Evolutionary conservation across 2,329 filamentous ascomycete genomes (phyloP), one percentile per base, ranked within the genome.

Genomic region (Trichoderma sp.): DNA sequence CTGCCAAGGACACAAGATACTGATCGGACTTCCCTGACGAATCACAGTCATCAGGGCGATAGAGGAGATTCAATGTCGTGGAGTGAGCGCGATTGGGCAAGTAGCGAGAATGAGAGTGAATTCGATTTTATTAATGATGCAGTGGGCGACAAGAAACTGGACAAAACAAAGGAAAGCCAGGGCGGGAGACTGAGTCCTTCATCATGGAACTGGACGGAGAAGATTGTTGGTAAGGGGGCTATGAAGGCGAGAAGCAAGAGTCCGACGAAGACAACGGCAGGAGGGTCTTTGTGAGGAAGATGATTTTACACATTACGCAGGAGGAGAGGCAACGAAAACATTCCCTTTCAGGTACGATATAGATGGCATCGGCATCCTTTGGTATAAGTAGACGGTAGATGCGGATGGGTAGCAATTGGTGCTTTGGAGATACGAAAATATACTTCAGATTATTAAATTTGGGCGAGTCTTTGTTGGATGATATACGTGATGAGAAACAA

Each of bases 21-120:
- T 51, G 78, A 79, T 4, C 47, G 71, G 24, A 74, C 75, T 1
- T 71, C 70, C 18, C 43, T 77, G 8, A 67, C 76, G 14, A n/a
- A 11, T 34, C 66, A 70, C 7, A 53, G 15, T 6, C 71, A 75
- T 56, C 24, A 67, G 4, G 32, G 43, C 15, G 66, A 70, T 14
- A 61, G 66, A n/a, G 53, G 57, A 4, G 90, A 91, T 75, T 90
- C 88, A 3, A 83, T 87, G 69, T 86, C 85, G 4, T 93, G 91
- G 91, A 91, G 88, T 78, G 90, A 92, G 63, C 83, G 86, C 12
- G 89, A 92, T 78, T 91, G 89, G 83, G 83, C 83, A 11, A 88
- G 90, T 74, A 89, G 82, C 71, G 84, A 81, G 53, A 81, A 83
- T 57, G 84, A 86, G 71, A 85, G 81, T 76, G 84, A 83, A 67